A percentile compares a stretch with the other conserved stretches of the same genome.
phyloP scores from a whole-genome alignment of 164 flowering plant genomes.

The Vitis cinerea region DNA sequence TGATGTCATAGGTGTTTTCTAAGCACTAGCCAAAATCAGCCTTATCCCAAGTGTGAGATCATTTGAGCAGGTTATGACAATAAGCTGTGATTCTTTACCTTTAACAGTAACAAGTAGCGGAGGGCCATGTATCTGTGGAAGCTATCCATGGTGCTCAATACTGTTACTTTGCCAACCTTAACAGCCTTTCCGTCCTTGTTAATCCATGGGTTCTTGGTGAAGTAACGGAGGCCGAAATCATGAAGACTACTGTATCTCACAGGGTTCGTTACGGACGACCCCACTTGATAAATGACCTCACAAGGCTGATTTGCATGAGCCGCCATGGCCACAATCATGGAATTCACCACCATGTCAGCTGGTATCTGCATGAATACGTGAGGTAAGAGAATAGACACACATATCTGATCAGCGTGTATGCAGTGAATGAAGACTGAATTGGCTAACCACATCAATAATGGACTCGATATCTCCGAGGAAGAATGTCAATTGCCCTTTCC shows the following conservation, averaged over 20 bases:
- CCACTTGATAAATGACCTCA: conserved; percentile 52
- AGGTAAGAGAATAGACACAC: not conserved
- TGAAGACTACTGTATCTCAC: conserved; percentile 14
- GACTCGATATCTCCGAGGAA: conserved; percentile 26
- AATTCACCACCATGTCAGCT: conserved; percentile 87
- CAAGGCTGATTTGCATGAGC: conserved; percentile 39
- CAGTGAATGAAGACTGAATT: not conserved
- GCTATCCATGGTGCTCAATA: conserved; percentile 37
- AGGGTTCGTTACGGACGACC: conserved; percentile 63
- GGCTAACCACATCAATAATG: conserved; percentile 31
- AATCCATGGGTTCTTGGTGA: conserved; percentile 57
- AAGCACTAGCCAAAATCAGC: too few species aligned
- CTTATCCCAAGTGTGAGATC: too few species aligned
- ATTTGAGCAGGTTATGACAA: too few species aligned
- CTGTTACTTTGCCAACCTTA: conserved; percentile 33
- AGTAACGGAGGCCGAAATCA: conserved; percentile 35
- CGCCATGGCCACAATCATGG: conserved; percentile 57
- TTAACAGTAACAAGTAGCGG: conserved; percentile 47
- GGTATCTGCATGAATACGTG: conserved; percentile 53
- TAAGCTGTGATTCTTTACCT: conserved; percentile 28
- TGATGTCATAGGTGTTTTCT: too few species aligned
- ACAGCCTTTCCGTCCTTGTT: conserved; percentile 56
- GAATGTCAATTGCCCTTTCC: conserved; percentile 33
- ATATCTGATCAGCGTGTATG: not conserved
- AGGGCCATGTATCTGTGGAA: conserved; percentile 53